A percentile compares a stretch with the other conserved stretches of the same genome.
These are phyloP conservation scores for Zygoascus sp. DNA, from an alignment of 1,139 yeast species.

Conservation along the genomic window DNA sequence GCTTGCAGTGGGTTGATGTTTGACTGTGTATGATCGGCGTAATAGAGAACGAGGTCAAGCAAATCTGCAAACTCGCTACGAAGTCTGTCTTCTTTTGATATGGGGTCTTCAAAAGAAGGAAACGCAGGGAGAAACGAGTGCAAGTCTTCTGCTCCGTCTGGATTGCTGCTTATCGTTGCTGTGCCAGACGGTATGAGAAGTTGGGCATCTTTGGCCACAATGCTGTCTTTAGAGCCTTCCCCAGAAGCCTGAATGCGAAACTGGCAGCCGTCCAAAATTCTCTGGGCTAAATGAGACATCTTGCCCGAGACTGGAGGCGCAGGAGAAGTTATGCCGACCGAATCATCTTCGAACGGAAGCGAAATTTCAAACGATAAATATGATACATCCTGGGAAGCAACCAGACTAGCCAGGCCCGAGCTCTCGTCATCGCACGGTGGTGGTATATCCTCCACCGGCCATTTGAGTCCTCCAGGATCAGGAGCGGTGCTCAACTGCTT, in stretches of 20 bases:
- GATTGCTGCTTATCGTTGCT: too few relatives aligned
- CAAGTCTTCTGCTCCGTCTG: too few relatives aligned
- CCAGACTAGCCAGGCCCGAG: neutral
- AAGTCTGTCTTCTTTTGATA: constrained; percentile 2
- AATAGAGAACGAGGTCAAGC: neutral
- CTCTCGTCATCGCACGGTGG: too few relatives aligned
- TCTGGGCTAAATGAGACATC: neutral
- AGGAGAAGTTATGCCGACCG: too few relatives aligned
- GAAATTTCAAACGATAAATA: constrained; percentile 6
- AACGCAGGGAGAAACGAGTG: neutral
- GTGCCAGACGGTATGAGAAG: too few relatives aligned
- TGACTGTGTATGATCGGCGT: neutral
- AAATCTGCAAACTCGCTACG: constrained; percentile 1
- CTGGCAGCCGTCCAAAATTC: neutral
- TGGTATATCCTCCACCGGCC: too few relatives aligned
- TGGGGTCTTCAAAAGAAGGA: constrained; percentile 2
- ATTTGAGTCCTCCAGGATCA: neutral
- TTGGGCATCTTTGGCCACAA: too few relatives aligned
- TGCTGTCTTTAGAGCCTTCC: too few relatives aligned
- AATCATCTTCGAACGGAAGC: too few relatives aligned
- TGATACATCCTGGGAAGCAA: constrained; percentile 4
- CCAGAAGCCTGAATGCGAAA: too few relatives aligned
- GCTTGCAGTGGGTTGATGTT: neutral
- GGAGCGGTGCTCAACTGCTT: neutral
- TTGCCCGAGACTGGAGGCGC: too few relatives aligned